These are phyloP conservation scores for Leccinum huronense DNA, from an alignment of 1,284 basidiomycete species.

Conservation along the genomic window DNA sequence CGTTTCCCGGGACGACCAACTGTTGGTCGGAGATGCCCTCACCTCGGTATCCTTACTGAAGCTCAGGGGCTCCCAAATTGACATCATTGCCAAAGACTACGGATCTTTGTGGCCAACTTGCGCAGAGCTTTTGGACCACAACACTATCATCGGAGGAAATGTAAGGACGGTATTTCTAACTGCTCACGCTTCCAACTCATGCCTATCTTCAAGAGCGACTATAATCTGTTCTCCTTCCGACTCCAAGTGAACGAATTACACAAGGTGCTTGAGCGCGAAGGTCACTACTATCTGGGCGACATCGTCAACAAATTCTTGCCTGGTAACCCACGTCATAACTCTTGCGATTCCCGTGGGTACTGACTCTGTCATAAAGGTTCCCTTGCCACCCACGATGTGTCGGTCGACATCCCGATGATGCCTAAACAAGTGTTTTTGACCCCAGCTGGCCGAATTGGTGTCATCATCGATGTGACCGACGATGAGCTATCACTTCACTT, in stretches of 20 bases:
- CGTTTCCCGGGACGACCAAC: conserved; percentile 48
- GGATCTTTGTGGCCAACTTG: conserved; percentile 70
- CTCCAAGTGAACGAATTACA: conserved; percentile 43
- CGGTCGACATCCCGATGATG: conserved; percentile 39
- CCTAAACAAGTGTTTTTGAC: conserved; percentile 79
- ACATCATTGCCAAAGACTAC: conserved; percentile 73
- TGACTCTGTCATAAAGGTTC: conserved; percentile 40
- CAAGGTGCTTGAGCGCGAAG: conserved; percentile 55
- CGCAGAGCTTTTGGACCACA: conserved; percentile 53
- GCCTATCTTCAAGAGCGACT: conserved; percentile 56
- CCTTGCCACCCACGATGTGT: conserved; percentile 39
- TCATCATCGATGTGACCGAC: conserved; percentile 66
- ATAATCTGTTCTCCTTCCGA: conserved; percentile 75
- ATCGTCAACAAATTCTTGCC: conserved; percentile 66
- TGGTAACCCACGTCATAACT: conserved; percentile 40
- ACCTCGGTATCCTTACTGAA: conserved; percentile 77
- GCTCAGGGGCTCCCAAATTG: conserved; percentile 48
- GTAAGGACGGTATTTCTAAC: conserved; percentile 44
- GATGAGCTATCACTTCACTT: conserved; percentile 60
- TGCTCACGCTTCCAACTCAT: conserved; percentile 3
- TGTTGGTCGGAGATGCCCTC: conserved; percentile 78
- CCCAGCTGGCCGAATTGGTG: conserved; percentile 75
- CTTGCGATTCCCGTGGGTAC: background rate
- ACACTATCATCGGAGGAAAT: conserved; percentile 72
- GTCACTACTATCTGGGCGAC: conserved; percentile 68